Evolutionary conservation across 225 moss, liverwort and hornwort genomes (phyloP).

Genomic region (Bryum argenteum): DNA sequence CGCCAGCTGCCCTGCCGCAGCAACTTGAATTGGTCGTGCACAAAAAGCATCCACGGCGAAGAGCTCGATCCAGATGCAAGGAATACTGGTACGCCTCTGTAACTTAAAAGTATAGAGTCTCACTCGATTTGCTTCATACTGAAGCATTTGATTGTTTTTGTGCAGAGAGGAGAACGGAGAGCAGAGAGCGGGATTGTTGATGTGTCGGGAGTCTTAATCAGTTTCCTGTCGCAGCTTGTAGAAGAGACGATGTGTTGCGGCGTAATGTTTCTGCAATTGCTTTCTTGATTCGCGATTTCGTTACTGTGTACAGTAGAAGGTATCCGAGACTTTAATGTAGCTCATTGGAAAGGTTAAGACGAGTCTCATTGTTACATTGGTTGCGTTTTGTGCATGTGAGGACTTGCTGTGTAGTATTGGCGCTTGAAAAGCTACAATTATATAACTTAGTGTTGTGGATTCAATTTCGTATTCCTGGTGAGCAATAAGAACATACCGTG

Average conservation of each 20-base stretch:
- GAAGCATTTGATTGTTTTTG: background rate
- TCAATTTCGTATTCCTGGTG: background rate
- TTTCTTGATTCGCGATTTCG: too few relatives aligned
- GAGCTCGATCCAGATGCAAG: slow-evolving; percentile 35
- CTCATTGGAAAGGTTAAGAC: slow-evolving; percentile 1
- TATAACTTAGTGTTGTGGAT: background rate
- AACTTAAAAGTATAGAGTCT: too few relatives aligned
- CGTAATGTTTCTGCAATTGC: too few relatives aligned
- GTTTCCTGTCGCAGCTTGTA: too few relatives aligned
- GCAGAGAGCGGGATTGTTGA: background rate
- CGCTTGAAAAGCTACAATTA: too few relatives aligned
- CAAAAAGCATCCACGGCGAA: slow-evolving; percentile 25
- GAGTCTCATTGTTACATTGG: background rate
- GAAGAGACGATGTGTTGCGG: too few relatives aligned
- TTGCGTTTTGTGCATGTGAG: too few relatives aligned
- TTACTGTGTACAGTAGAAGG: background rate
- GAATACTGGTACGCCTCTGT: background rate
- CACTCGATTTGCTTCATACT: background rate
- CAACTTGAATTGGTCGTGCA: background rate
- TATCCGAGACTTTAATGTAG: background rate
- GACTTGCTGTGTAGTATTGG: too few relatives aligned
- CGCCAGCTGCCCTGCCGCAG: background rate
- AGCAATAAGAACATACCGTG: background rate
- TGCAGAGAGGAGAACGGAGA: background rate
- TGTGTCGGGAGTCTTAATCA: too few relatives aligned